A percentile compares a stretch with the other conserved stretches of the same genome.
These are phyloP conservation scores for Cucurbita pepo DNA, from an alignment of 306 rosid genomes.

Conservation along the genomic window DNA sequence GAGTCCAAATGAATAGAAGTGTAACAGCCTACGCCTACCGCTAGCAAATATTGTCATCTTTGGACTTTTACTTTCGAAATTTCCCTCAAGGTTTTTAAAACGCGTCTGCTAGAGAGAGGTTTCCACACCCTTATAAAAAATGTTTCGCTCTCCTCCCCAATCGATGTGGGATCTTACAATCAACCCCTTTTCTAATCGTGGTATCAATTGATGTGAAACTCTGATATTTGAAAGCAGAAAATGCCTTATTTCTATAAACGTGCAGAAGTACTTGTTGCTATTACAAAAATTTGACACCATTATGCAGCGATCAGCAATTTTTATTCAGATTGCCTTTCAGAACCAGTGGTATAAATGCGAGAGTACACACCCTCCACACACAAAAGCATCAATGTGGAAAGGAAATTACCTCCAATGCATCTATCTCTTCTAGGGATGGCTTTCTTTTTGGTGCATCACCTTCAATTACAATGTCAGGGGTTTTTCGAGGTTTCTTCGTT, in stretches of 20 bases:
- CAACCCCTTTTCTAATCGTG: neutral
- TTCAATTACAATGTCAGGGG: slow-evolving; percentile 56
- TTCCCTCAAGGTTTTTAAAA: too few relatives aligned
- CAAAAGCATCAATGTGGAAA: neutral
- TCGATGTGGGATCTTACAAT: too few relatives aligned
- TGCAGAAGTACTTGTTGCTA: neutral
- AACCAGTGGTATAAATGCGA: neutral
- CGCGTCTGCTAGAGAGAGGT: too few relatives aligned
- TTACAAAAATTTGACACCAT: neutral
- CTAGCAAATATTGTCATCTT: too few relatives aligned
- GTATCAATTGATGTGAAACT: neutral
- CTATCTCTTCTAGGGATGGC: slow-evolving; percentile 83
- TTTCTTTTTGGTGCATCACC: slow-evolving; percentile 80
- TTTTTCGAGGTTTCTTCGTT: slow-evolving; percentile 28
- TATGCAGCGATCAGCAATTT: neutral
- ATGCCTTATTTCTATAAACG: neutral
- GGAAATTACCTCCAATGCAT: slow-evolving; percentile 75
- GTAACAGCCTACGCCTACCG: too few relatives aligned
- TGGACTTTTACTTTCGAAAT: too few relatives aligned
- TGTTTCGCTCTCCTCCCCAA: too few relatives aligned
- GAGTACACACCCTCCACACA: neutral
- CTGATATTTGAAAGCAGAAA: neutral
- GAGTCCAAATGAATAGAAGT: neutral
- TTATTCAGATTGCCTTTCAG: neutral
- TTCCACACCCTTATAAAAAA: too few relatives aligned